Base-by-base conservation (phyloP, 2,329 filamentous ascomycete species). In the Mariannaea sp. region DNA sequence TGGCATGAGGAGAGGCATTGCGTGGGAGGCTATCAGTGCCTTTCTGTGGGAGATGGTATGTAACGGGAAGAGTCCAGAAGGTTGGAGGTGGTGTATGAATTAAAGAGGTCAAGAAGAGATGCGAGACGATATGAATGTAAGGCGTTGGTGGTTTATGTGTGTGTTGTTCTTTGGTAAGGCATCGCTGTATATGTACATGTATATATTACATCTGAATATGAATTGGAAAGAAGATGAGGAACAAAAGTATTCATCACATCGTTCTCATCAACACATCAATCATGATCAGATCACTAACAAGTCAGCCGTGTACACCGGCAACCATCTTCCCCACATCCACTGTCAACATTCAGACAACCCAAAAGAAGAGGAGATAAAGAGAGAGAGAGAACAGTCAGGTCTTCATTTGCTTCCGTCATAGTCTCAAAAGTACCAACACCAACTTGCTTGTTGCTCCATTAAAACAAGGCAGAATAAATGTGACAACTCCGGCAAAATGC, bases 1-100 rank as follows among this genome's bases (percentile, higher is more conserved):
- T 7, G 74, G 70, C 0, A 80, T 79, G 77, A 70, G 79, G 56
- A 73, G 79, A 65, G 79, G 80, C 0, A 66, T 82, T 4, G 70
- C 74, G 13, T 62, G 71, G 29, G 73, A 79, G 55, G 77, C 78
- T 2, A 65, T 82, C 1, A 48, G 53, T 42, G 69, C 51, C 3
- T 82, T 82, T 33, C 45, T 70, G 7, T 41, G 52, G 10, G 65
- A 65, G 48, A 56, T 64, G 45, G 60, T 57, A 43, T 16, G 33
- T n/a, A 60, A 38, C 33, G 32, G 30, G 48, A 42, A 29, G 4
- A 29, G 49, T n/a, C 45, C 46, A 3, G 42, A 54, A 8, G 55
- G 51, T 8, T 58, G 59, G 59, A 45, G 22, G 27, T 57, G 57
- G 57, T 57, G 32, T 38, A 33, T 55, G n/a, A 33, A 42, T 26